These are phyloP conservation scores for Magnaporthales sp. DNA, from an alignment of 2,329 filamentous ascomycete genomes.

Conservation along the genomic window DNA sequence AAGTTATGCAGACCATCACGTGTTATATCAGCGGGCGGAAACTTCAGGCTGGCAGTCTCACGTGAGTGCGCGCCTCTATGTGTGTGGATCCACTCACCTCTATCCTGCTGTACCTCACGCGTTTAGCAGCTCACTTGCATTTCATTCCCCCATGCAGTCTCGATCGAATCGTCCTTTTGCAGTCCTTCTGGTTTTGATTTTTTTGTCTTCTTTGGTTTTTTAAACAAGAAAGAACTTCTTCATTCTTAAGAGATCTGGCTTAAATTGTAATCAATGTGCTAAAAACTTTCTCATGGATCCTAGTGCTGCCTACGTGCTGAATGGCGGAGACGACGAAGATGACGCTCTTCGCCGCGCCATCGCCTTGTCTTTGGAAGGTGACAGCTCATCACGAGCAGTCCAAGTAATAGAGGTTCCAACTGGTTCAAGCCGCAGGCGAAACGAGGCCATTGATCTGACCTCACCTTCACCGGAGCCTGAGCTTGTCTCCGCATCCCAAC, in stretches of 20 bases:
- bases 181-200: neutral
- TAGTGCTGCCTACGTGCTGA: conserved; percentile 15
- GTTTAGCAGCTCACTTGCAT: neutral
- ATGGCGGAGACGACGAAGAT: conserved; percentile 38
- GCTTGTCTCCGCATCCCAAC: conserved; percentile 1
- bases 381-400: neutral
- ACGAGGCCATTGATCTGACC: conserved; percentile 15
- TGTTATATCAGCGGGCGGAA: no score
- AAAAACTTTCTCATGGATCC: conserved; percentile 13
- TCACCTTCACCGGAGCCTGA: neutral
- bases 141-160: neutral
- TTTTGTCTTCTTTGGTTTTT: no score
- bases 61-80: neutral
- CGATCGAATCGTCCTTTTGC: neutral
- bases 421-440: neutral
- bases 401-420: neutral
- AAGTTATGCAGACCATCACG: neutral
- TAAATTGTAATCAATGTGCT: neutral
- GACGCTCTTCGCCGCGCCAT: conserved; percentile 54
- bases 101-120: neutral
- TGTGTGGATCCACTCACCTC: neutral
- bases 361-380: conserved; percentile 41
- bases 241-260: neutral
- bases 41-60: no score
- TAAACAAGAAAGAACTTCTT: neutral